Percentiles rank a stretch among this genome's conserved stretches.
Conservation (phyloP, 2,329 filamentous ascomycete genomes). For the Claviceps fusiformis region DNA sequence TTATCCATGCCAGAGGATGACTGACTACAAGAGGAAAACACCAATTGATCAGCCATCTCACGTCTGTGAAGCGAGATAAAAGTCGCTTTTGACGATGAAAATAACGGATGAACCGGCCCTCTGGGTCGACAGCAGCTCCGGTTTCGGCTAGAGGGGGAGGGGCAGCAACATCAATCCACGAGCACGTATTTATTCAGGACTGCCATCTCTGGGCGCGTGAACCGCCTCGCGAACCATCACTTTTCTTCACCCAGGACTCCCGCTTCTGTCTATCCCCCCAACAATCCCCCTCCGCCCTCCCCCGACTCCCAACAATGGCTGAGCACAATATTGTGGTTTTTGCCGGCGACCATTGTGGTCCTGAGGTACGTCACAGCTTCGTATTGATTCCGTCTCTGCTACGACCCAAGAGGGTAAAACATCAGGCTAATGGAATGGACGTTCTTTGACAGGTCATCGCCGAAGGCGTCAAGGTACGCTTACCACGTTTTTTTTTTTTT, state of each 20-base stretch:
- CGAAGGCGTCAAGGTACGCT: conserved; percentile 66
- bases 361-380: conserved; percentile 46
- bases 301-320: conserved; percentile 52
- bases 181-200: not conserved
- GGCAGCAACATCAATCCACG: not conserved
- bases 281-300: too few species aligned
- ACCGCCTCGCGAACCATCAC: not conserved
- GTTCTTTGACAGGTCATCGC: conserved; percentile 48
- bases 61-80: not conserved
- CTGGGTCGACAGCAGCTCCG: conserved; percentile 1
- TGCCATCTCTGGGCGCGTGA: not conserved
- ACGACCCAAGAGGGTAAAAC: conserved; percentile 8
- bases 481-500: not conserved
- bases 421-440: conserved; percentile 8
- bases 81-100: not conserved
- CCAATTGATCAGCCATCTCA: not conserved
- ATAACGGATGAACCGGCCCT: not conserved
- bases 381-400: conserved; percentile 7
- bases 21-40: not conserved
- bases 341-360: conserved; percentile 69
- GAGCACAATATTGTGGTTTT: conserved; percentile 67
- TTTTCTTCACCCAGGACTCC: not conserved
- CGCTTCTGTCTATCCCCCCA: not conserved
- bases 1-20: not conserved
- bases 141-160: conserved; percentile 7